Evolutionary conservation across 441 rosid genomes (phyloP), one percentile per base, ranked within the genome.

Genomic region (Dalechampia spathulata): DNA sequence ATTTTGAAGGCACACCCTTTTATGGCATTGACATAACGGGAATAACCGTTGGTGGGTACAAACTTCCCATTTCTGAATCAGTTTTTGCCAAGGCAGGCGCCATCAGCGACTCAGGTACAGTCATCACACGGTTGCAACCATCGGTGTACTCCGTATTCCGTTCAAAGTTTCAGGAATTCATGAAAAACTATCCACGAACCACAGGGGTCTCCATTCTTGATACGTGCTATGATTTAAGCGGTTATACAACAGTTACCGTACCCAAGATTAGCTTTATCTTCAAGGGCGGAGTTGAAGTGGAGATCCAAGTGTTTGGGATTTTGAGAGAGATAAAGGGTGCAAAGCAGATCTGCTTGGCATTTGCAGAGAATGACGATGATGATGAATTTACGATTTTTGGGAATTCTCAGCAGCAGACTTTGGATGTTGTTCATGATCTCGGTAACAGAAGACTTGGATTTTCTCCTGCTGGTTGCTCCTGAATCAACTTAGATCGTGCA

Each of bases 61-160:
- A 72, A 67, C 55, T 81, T 72, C 1, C 78, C 0, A 77, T 87
- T 61, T 17, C 78, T 1, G 20, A 63, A 0, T 72, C 87, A 0
- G 71, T 75, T 1, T 86, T 85, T 70, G 57, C 75, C 0, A 55
- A 60, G 0, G 78, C 84, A 36, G 86, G 85, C 8, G 73, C 83
- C 0, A 51, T 81, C 27, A 58, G 83, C 12, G 94, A 86, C 68
- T 79, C 94, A 0, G 94, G 94, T 19, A 78, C 81, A 0, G 78
- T 78, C 60, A 66, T 86, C 13, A 76, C 83, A 5, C 48, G 73
- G 5, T 34, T 86, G 34, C 64, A 77, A 0, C 80, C 77, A 3
- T 71, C 70, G 0, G 90, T 80, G 0, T 83, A 79, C 68, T 57
- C 66, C 1, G 67, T 72, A 60, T 73, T 86, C 23, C 38, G 67